A percentile compares a stretch with the other conserved stretches of the same genome.
phyloP scores from a whole-genome alignment of 768 basidiomycete genomes.

The Amanita fuliginea region DNA sequence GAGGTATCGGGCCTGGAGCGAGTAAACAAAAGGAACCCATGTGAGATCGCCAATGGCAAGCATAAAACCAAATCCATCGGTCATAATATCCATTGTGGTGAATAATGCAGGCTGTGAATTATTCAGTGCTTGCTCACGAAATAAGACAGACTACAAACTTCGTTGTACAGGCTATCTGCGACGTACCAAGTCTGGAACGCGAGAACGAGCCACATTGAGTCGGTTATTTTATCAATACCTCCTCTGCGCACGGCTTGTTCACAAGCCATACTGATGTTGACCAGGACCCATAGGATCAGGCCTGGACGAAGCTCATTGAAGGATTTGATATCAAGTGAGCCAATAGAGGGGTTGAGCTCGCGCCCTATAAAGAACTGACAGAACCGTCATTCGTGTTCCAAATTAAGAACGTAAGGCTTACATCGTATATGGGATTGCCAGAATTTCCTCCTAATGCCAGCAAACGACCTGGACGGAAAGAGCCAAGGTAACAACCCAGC shows the following conservation, averaged over 20 bases:
- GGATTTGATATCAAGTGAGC: slow-evolving; percentile 54
- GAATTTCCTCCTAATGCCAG: slow-evolving; percentile 91
- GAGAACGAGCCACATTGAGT: slow-evolving; percentile 86
- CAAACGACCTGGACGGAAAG: slow-evolving; percentile 59
- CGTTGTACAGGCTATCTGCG: slow-evolving; percentile 79
- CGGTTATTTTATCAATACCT: slow-evolving; percentile 56
- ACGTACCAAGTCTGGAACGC: slow-evolving; percentile 85
- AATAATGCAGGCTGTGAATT: slow-evolving; percentile 64
- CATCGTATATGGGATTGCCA: slow-evolving; percentile 83
- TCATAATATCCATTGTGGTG: slow-evolving; percentile 96
- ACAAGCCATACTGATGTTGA: slow-evolving; percentile 86
- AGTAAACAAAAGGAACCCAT: slow-evolving; percentile 94
- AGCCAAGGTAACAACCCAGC: slow-evolving; percentile 53
- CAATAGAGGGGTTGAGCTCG: slow-evolving; percentile 82
- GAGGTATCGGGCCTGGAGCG: slow-evolving; percentile 88
- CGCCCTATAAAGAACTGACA: slow-evolving; percentile 90
- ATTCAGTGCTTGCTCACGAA: background rate
- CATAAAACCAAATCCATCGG: slow-evolving; percentile 99
- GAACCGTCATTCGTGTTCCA: slow-evolving; percentile 1
- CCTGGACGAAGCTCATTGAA: slow-evolving; percentile 86
- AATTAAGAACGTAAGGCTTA: slow-evolving; percentile 23
- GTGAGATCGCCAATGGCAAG: slow-evolving; percentile 83
- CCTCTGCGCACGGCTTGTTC: slow-evolving; percentile 79
- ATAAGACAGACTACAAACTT: slow-evolving; percentile 34
- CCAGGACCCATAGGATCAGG: slow-evolving; percentile 83